Conservation (phyloP, 164 flowering plant species). For the Nymphaea thermarum region DNA sequence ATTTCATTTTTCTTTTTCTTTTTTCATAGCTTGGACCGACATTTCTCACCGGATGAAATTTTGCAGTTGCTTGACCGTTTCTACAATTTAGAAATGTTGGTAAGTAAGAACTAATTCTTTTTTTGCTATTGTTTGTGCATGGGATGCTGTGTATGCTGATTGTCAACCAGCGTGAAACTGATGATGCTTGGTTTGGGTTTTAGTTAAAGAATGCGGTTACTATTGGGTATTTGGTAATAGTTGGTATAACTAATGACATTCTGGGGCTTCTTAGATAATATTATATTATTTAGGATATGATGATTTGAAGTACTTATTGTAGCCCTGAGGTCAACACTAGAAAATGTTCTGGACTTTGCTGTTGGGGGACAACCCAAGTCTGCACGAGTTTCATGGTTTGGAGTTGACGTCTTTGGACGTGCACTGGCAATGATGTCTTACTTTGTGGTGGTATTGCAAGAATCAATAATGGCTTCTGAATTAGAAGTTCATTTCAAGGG, state of each 20-base stretch:
- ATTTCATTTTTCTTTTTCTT: not conserved
- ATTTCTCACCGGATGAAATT: conserved; percentile 82
- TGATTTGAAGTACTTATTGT: too few species aligned
- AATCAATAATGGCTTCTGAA: too few species aligned
- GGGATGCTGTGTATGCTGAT: not conserved
- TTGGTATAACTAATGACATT: not conserved
- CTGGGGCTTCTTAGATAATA: not conserved
- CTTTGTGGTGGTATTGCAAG: too few species aligned
- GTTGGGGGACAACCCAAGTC: too few species aligned
- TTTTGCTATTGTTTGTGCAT: too few species aligned
- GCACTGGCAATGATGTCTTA: too few species aligned
- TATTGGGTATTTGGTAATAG: not conserved
- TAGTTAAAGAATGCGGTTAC: not conserved
- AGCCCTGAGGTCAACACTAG: too few species aligned
- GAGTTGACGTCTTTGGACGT: too few species aligned
- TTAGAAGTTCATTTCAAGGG: too few species aligned
- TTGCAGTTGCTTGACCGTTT: conserved; percentile 87
- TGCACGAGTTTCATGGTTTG: too few species aligned
- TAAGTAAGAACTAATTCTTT: conserved; percentile 12
- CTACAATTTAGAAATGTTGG: conserved; percentile 93
- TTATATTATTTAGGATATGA: not conserved
- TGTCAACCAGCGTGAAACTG: not conserved
- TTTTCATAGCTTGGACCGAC: conserved; percentile 54
- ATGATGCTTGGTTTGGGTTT: not conserved
- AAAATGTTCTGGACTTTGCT: too few species aligned